Base-by-base conservation (phyloP, 1,284 basidiomycete genomes). In the Rhodotorula sp. region DNA sequence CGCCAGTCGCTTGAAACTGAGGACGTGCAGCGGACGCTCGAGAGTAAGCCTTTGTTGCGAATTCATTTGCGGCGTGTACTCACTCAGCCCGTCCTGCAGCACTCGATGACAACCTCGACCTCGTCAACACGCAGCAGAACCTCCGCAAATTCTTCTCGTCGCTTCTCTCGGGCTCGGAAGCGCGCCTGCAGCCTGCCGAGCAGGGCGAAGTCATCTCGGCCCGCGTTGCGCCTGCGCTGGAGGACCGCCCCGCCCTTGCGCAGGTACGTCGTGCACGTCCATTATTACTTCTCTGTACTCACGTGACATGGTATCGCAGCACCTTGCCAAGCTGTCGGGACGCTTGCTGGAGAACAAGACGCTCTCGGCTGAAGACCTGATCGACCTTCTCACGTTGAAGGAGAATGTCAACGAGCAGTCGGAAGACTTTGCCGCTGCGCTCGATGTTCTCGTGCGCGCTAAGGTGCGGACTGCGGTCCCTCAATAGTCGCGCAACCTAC, bases 301-400 rank as follows among this genome's bases (percentile, higher is more conserved):
- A 21, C 7, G 5, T 7, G 27, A 41, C 16, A 9, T 44, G 12
- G 8, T 4, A 44, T 5, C 10, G 54, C 71, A 75, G 78, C 78
- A 78, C 12, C 79, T 77, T 45, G 70, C 70, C 19, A 68, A 59
- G 21, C 64, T 81, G 10, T 64, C 79, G 41, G 65, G 80, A 17
- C 66, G 77, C 9, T 75, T 85, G 0, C 68, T 84, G 16, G 73
- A 73, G 4, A 83, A 80, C 34, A 50, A 74, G 53, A 82, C 82
- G 7, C 76, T 85, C 2, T 77, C 77, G 16, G 74, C 82, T 0
- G 86, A 87, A 76, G 83, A 83, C 57, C 75, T 86, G 52, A 80
- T 86, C 53, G 86, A 87, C 75, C 79, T 86, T 3, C 78, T 85
- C 54, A 85, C 84, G 50, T 78, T 87, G 66, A 84, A 85, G 72